phyloP scores from a whole-genome alignment of 495 filamentous ascomycete genomes.

The Xylaria sp. region DNA sequence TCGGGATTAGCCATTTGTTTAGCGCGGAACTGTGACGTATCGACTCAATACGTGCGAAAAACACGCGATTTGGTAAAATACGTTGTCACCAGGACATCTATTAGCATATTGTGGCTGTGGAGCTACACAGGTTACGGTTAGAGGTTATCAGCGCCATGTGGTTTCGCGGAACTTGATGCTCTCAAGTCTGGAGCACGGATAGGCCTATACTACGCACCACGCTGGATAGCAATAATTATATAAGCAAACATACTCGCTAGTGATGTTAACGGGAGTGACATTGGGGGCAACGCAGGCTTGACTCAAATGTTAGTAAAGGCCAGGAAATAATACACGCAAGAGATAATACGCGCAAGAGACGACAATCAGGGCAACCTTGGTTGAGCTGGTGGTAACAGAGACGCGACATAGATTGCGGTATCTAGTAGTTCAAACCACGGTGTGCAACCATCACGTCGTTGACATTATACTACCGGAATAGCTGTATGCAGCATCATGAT shows the following conservation, averaged over 20 bases:
- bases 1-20: background rate
- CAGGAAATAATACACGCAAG: background rate
- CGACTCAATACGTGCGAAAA: background rate
- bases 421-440: background rate
- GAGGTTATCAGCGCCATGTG: background rate
- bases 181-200: background rate
- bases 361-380: background rate
- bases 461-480: background rate
- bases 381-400: background rate
- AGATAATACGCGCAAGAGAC: background rate
- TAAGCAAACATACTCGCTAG: background rate
- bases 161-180: background rate
- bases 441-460: background rate
- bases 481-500: background rate
- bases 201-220: background rate
- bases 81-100: background rate
- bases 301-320: background rate
- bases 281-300: background rate
- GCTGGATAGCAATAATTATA: background rate
- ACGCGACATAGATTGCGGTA: background rate
- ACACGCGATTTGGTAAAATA: background rate
- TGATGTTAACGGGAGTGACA: background rate
- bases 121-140: background rate
- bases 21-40: background rate
- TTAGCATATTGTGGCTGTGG: background rate